Percentiles rank a stretch among this genome's conserved stretches.
Evolutionary conservation across 2,329 filamentous ascomycete genomes (phyloP).

Genomic region (Alternaria viburni): DNA sequence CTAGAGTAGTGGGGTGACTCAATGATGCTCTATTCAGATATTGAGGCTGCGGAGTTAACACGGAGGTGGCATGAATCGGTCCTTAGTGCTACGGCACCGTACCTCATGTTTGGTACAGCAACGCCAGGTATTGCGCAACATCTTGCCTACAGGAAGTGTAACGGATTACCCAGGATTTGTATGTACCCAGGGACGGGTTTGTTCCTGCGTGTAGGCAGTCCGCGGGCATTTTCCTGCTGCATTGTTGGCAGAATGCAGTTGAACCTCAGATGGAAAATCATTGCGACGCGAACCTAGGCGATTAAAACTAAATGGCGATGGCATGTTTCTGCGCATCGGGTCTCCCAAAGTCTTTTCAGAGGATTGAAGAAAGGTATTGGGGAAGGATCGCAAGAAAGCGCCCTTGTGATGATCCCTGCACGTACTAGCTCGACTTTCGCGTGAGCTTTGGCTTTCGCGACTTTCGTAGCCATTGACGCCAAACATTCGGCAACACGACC

Average conservation of each 20-base stretch:
- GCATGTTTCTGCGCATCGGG: too few relatives aligned
- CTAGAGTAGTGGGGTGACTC: slow-evolving; percentile 21
- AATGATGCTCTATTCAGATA: slow-evolving; percentile 11
- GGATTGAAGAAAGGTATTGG: too few relatives aligned
- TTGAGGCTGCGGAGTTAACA: slow-evolving; percentile 20
- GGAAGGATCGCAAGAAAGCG: slow-evolving; percentile 3
- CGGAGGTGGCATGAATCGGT: slow-evolving; percentile 14
- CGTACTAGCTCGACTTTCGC: slow-evolving; percentile 19
- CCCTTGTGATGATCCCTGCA: slow-evolving; percentile 15
- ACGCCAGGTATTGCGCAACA: neutral
- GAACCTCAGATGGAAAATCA: neutral
- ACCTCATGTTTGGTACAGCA: neutral
- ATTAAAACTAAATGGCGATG: neutral
- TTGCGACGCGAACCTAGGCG: neutral
- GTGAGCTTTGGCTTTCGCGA: slow-evolving; percentile 25
- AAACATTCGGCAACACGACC: slow-evolving; percentile 27
- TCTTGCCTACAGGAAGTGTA: neutral
- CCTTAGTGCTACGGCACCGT: neutral
- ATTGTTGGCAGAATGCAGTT: neutral
- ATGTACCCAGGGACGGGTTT: neutral
- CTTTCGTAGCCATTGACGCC: slow-evolving; percentile 24
- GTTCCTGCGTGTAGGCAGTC: neutral
- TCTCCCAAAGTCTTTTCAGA: too few relatives aligned
- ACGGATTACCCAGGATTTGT: neutral
- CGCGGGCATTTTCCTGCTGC: neutral